Evolutionary conservation across 2,329 filamentous ascomycete species (phyloP), one percentile per base, ranked within the genome.

Genomic region (Diplodia intermedia): DNA sequence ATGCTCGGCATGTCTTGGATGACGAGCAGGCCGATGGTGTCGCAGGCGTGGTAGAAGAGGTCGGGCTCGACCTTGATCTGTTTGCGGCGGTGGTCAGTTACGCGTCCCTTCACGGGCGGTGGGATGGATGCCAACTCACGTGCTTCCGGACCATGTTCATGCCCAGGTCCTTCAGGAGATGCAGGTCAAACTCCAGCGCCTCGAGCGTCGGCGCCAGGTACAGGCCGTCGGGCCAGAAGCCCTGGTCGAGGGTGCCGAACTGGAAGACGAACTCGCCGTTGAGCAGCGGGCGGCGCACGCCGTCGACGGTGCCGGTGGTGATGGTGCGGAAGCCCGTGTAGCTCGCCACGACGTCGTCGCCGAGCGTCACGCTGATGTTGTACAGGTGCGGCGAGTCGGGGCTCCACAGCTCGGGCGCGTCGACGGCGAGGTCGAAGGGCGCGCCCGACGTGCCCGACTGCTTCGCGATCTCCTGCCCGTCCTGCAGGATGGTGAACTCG

Each of bases 91-190:
- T n/a, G 69, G 31, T 52, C 40, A 62, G 26, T 47, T 54, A 12
- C 14, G 18, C n/a, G 33, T n/a, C 2, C 18, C 33, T 47, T 11
- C 43, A 47, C 43, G 40, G 29, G 6, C 15, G 7, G 2, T 26
- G 26, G 7, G 40, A 12, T 4, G 43, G 63, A 2, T 31, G 29
- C 9, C n/a, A 7, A 75, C 86, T 79, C 72, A 87, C 88, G 72
- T 92, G 90, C 74, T 92, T 92, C 43, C 90, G 86, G 11, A 91
- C 74, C 83, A 88, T 89, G 75, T 92, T 92, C 76, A 90, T 89
- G 0, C 89, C 89, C 1, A 91, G 81, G 1, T 80, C 79, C 78
- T 92, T 92, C 67, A 91, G 76, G 4, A 87, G 78, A 69, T 89
- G 74, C 14, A 92, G 73, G 71, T 92, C 90, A 66, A 84, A 91